phyloP scores from a whole-genome alignment of 2,329 filamentous ascomycete genomes.

The Claviceps pazoutovae region DNA sequence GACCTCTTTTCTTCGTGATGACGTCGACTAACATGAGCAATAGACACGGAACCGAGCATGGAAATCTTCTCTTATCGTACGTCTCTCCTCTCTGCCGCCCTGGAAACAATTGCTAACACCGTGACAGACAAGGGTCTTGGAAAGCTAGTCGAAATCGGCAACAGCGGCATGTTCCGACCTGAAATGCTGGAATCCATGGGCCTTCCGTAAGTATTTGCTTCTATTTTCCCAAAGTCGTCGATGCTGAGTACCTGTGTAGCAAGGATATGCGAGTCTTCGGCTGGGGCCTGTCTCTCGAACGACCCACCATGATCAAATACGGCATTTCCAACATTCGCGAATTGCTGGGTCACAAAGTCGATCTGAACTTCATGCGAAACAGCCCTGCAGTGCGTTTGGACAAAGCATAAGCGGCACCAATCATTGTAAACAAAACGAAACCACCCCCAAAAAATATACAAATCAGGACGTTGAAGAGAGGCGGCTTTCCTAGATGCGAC shows the following conservation, averaged over 20 bases:
- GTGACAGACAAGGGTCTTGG: slow-evolving; percentile 54
- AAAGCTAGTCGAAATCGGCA: slow-evolving; percentile 94
- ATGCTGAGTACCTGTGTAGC: background rate
- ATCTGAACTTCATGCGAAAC: slow-evolving; percentile 79
- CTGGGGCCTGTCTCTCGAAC: slow-evolving; percentile 80
- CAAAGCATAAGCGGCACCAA: slow-evolving; percentile 44
- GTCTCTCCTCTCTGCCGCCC: background rate
- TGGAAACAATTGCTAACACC: background rate
- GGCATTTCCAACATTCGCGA: slow-evolving; percentile 82
- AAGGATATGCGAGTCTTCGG: slow-evolving; percentile 89
- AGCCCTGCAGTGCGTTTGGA: slow-evolving; percentile 86
- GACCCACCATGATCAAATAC: slow-evolving; percentile 97
- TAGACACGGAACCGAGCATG: slow-evolving; percentile 83
- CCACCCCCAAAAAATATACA: too few species aligned
- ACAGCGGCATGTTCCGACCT: slow-evolving; percentile 96
- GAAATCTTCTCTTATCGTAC: slow-evolving; percentile 83
- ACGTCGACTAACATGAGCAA: slow-evolving; percentile 57
- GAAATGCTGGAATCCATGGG: slow-evolving; percentile 97
- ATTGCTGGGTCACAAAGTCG: slow-evolving; percentile 87
- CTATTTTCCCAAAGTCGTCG: background rate
- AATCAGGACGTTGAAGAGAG: too few species aligned
- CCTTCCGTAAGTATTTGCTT: slow-evolving; percentile 36
- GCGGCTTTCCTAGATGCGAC: too few species aligned
- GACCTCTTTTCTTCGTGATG: background rate
- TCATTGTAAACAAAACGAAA: too few species aligned